phyloP scores from a whole-genome alignment of 352 stramenopile genomes.

The Phytopythium vexans region DNA sequence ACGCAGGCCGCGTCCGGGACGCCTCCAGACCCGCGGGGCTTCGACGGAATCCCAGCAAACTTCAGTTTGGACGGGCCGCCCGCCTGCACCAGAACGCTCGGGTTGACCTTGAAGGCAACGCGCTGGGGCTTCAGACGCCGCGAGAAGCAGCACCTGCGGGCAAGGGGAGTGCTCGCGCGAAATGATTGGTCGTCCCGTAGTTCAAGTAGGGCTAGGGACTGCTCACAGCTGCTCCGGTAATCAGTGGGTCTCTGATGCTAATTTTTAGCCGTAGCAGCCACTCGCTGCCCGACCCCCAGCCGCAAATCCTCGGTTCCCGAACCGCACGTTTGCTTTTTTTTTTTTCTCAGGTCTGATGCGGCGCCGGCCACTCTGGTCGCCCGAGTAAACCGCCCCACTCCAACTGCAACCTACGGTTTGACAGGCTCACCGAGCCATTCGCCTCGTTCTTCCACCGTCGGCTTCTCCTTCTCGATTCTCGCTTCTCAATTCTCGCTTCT shows the following conservation, averaged over 20 bases:
- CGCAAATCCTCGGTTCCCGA: background rate
- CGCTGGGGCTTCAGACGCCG: background rate
- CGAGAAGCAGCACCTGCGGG: background rate
- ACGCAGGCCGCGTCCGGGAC: too few species aligned
- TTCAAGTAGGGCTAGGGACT: conserved; percentile 3
- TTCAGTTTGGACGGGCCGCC: conserved; percentile 1
- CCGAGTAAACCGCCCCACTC: too few species aligned
- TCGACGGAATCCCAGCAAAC: background rate
- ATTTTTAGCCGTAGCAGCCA: background rate
- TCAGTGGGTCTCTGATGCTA: background rate
- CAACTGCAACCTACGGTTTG: conserved; percentile 1
- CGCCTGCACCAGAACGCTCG: background rate
- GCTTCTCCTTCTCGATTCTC: too few species aligned
- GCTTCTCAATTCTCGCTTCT: too few species aligned
- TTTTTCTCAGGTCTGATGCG: background rate
- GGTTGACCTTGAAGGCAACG: too few species aligned
- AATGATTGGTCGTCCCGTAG: background rate
- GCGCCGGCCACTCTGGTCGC: background rate
- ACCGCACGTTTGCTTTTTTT: background rate
- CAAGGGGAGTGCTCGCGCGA: background rate
- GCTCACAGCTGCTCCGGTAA: too few species aligned
- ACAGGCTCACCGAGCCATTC: background rate
- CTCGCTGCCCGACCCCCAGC: background rate
- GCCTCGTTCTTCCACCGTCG: background rate
- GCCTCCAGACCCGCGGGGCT: too few species aligned